Conservation (phyloP, 345 rosid species). For the Clarkia xantiana region DNA sequence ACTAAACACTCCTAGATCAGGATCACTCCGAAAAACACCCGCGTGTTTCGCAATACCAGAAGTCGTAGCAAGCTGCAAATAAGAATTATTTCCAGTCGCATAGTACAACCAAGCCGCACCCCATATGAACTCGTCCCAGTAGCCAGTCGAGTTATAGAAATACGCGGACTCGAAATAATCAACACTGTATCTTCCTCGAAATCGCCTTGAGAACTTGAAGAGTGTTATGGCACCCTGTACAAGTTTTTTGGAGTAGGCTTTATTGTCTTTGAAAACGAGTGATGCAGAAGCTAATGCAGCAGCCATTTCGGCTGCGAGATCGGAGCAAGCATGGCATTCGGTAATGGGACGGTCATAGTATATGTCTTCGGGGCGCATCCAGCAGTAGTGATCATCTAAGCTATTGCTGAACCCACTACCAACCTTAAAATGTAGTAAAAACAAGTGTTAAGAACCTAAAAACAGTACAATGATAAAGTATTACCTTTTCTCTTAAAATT, state of each 20-base stretch:
- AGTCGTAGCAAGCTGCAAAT: constrained; percentile 62
- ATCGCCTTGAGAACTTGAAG: constrained; percentile 52
- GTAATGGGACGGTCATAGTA: constrained; percentile 59
- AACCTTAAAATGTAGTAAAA: constrained; percentile 28
- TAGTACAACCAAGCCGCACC: constrained; percentile 92
- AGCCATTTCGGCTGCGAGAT: constrained; percentile 97
- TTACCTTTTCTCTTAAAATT: too few relatives aligned
- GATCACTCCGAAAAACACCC: constrained; percentile 87
- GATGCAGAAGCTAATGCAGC: constrained; percentile 93
- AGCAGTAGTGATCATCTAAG: constrained; percentile 83
- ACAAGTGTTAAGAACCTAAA: background rate
- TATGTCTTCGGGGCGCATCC: constrained; percentile 99
- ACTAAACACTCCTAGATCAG: constrained; percentile 74
- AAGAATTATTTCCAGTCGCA: constrained; percentile 75
- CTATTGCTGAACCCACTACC: constrained; percentile 57
- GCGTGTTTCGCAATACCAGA: constrained; percentile 75
- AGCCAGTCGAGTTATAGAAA: constrained; percentile 75
- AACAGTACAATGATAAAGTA: too few relatives aligned
- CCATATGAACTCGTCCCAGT: constrained; percentile 95
- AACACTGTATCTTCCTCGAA: constrained; percentile 78
- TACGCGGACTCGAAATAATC: constrained; percentile 38
- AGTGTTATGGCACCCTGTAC: constrained; percentile 79
- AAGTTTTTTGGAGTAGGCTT: constrained; percentile 80
- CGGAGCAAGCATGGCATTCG: constrained; percentile 67
- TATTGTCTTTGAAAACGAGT: constrained; percentile 89